Evolutionary conservation across 306 rosid species (phyloP).

Genomic region (Gynostemma pentaphyllum): DNA sequence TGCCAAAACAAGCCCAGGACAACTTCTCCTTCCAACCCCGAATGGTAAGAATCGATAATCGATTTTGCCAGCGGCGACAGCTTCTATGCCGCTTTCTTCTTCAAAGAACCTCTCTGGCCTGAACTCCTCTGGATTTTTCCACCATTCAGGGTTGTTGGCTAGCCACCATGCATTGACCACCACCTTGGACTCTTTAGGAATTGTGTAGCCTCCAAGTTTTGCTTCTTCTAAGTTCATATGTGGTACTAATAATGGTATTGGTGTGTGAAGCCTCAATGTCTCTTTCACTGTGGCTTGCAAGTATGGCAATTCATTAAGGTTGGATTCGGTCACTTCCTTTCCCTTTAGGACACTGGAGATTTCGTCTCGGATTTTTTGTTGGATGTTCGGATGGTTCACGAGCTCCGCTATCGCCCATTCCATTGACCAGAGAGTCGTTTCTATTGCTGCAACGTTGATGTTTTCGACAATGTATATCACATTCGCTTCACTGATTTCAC

Average conservation of each 20-base stretch:
- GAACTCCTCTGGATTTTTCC: constrained; percentile 62
- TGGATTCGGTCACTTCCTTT: constrained; percentile 45
- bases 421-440: constrained; percentile 83
- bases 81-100: constrained; percentile 50
- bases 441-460: constrained; percentile 70
- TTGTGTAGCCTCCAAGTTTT: constrained; percentile 47
- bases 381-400: constrained; percentile 56
- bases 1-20: constrained; percentile 81
- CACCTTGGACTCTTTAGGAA: constrained; percentile 74
- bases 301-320: constrained; percentile 48
- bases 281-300: constrained; percentile 72
- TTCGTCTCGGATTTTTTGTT: constrained; percentile 51
- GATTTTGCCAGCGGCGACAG: constrained; percentile 54
- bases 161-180: constrained; percentile 91
- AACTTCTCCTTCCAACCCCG: constrained; percentile 80
- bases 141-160: constrained; percentile 69
- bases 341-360: constrained; percentile 45
- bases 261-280: constrained; percentile 57
- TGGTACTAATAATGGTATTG: constrained; percentile 75
- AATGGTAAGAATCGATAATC: constrained; percentile 69
- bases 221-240: constrained; percentile 89
- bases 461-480: constrained; percentile 79
- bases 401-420: constrained; percentile 89
- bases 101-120: constrained; percentile 70
- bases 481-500: constrained; percentile 70